These are phyloP conservation scores for Mrakia hoshinonis DNA, from an alignment of 768 basidiomycete species.

Conservation along the genomic window DNA sequence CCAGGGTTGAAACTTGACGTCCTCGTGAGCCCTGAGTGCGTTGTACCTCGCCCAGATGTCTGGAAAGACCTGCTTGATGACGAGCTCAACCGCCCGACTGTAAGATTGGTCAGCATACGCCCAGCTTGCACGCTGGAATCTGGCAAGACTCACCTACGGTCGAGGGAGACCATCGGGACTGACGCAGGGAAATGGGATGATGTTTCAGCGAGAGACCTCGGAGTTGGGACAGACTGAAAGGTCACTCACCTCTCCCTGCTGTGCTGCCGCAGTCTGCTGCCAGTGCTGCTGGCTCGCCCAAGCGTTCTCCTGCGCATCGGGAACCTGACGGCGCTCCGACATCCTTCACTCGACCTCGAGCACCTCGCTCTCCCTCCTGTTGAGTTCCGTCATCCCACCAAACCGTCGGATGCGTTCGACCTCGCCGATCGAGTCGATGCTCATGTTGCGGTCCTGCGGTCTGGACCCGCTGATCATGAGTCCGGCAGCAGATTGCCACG, in stretches of 20 bases:
- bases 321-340: neutral
- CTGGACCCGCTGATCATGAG: slow-evolving; percentile 5
- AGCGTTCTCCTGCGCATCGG: neutral
- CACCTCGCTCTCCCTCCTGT: slow-evolving; percentile 8
- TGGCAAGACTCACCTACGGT: too few species aligned
- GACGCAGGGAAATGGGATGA: too few species aligned
- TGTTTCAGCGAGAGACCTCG: too few species aligned
- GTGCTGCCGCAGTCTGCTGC: too few species aligned
- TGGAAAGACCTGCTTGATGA: too few species aligned
- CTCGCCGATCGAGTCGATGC: neutral
- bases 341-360: slow-evolving; percentile 1
- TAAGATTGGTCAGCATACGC: too few species aligned
- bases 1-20: too few species aligned
- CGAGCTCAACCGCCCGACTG: too few species aligned
- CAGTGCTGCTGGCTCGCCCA: neutral
- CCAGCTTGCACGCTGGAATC: too few species aligned
- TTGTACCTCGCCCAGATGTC: too few species aligned
- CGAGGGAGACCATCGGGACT: slow-evolving; percentile 12
- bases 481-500: neutral
- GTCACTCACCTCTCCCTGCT: neutral
- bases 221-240: too few species aligned
- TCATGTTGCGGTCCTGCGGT: neutral
- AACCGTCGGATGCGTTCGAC: neutral
- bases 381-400: neutral
- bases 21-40: too few species aligned